Base-by-base conservation (phyloP, 352 stramenopile genomes). In the Aphanomyces cochlioides region DNA sequence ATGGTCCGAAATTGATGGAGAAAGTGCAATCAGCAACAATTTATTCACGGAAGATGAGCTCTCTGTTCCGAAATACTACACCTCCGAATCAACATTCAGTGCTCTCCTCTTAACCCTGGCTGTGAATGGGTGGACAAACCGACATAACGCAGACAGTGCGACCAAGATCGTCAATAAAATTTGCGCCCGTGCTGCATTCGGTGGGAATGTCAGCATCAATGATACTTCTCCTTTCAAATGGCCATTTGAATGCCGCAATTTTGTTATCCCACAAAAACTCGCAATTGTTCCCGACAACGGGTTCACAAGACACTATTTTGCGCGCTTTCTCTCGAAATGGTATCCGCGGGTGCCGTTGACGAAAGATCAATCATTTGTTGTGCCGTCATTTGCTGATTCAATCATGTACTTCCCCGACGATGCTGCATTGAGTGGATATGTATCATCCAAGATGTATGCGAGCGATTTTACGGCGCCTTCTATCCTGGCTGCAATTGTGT, bases 401-500 rank as follows among this genome's bases (percentile, higher is more conserved):
- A 74, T 91, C 17, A 4, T 80, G 57, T 91, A 90, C 54, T 91
- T 84, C 69, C 64, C 78, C 41, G 79, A 76, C 4, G 66, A 76
- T 6, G 71, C 84, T 47, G 79, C 67, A 3, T 64, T 90, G 17
- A 75, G 84, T 39, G 71, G 80, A 3, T 91, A 89, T 47, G 74
- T 90, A 3, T 79, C 74, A 58, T 73, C 76, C 4, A 75, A 78
- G 3, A 72, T 76, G 21, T 90, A 91, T 72, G 84, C 73, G 7
- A 75, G 76, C 15, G 76, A 71, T 34, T 19, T 82, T 2, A 53
- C 72, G 7, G 78, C 89, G 7, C 84, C 84, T 12, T 67, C 72
- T 47, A 90, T 92, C 69, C 88, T 83, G 57, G 84, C 69, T 15
- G 82, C 61, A 6, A 89, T 92, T 43, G 81, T 90, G 45, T 92